Evolutionary conservation across 1,284 basidiomycete species (phyloP).

Genomic region (Spongiforma sp.): DNA sequence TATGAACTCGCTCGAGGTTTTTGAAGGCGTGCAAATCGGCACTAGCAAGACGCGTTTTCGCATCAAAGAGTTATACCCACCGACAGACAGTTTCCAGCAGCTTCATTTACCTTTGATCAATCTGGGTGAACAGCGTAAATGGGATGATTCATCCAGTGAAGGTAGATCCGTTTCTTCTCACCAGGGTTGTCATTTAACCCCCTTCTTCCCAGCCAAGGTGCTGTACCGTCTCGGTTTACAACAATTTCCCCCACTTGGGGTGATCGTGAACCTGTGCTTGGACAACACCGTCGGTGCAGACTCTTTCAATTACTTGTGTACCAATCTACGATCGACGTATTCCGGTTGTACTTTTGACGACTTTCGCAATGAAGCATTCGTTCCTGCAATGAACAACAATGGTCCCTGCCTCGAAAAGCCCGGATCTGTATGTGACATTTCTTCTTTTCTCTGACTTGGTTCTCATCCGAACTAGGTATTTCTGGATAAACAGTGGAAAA

Average conservation of each 20-base stretch:
- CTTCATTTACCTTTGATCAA: conserved; percentile 86
- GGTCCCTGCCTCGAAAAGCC: conserved; percentile 65
- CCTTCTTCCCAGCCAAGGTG: conserved; percentile 70
- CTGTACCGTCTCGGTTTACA: conserved; percentile 82
- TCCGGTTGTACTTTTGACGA: conserved; percentile 61
- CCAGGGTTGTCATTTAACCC: too few relatives aligned
- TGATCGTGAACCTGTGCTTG: conserved; percentile 68
- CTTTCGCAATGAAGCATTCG: conserved; percentile 70
- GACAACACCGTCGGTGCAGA: conserved; percentile 52
- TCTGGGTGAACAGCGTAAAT: conserved; percentile 83
- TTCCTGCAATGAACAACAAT: conserved; percentile 73
- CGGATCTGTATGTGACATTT: conserved; percentile 74
- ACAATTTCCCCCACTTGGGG: conserved; percentile 72
- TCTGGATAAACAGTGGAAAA: conserved; percentile 70
- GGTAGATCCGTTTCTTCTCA: rapidly evolving
- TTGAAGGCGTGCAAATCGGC: conserved; percentile 45
- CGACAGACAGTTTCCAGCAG: conserved; percentile 72
- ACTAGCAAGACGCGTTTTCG: conserved; percentile 50
- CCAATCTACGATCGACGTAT: conserved; percentile 71
- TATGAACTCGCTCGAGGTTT: conserved; percentile 77
- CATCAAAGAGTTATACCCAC: conserved; percentile 86
- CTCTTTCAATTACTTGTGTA: conserved; percentile 82
- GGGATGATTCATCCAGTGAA: conserved; percentile 52
- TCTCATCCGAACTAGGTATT: conserved; percentile 64
- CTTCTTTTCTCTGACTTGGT: too few relatives aligned